Conservation (phyloP, 352 stramenopile species). For the Pythium sp. region DNA sequence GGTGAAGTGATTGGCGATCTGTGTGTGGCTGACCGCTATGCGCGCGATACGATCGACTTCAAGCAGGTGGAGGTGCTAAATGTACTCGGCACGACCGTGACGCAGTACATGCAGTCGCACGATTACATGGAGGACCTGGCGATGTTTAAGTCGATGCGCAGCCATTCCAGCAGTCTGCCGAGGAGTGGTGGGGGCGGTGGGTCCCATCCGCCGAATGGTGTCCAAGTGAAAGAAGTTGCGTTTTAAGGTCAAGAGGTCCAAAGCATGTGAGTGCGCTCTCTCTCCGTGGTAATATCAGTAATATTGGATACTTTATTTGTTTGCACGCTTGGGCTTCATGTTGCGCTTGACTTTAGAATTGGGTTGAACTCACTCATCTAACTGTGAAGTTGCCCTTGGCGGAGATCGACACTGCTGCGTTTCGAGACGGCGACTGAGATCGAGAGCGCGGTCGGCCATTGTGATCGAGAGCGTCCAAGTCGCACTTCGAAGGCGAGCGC, state of each 20-base stretch:
- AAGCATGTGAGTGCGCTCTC: not conserved
- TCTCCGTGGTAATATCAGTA: conserved; percentile 14
- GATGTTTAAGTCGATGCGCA: conserved; percentile 56
- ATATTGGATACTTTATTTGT: conserved; percentile 16
- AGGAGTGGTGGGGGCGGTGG: conserved; percentile 4
- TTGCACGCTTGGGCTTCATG: not conserved
- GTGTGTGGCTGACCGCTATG: conserved; percentile 78
- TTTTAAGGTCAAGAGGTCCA: conserved; percentile 43
- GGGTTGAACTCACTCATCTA: conserved; percentile 9
- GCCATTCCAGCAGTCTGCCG: conserved; percentile 10
- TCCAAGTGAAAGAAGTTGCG: conserved; percentile 70
- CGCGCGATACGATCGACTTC: conserved; percentile 79
- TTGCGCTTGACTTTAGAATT: not conserved
- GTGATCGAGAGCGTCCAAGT: not conserved
- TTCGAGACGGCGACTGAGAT: conserved; percentile 10
- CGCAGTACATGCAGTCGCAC: conserved; percentile 85
- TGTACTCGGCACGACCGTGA: conserved; percentile 84
- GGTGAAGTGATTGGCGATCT: conserved; percentile 85
- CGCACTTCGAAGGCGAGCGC: conserved; percentile 6
- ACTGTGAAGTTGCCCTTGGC: conserved; percentile 12
- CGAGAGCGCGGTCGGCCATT: not conserved
- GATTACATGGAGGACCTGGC: conserved; percentile 76
- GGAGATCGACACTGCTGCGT: not conserved
- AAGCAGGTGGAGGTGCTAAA: conserved; percentile 85
- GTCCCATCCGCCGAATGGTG: conserved; percentile 12